A percentile compares a stretch with the other conserved stretches of the same genome.
Conservation (phyloP, 2,329 filamentous ascomycete species). For the Canariomyces notabilis region DNA sequence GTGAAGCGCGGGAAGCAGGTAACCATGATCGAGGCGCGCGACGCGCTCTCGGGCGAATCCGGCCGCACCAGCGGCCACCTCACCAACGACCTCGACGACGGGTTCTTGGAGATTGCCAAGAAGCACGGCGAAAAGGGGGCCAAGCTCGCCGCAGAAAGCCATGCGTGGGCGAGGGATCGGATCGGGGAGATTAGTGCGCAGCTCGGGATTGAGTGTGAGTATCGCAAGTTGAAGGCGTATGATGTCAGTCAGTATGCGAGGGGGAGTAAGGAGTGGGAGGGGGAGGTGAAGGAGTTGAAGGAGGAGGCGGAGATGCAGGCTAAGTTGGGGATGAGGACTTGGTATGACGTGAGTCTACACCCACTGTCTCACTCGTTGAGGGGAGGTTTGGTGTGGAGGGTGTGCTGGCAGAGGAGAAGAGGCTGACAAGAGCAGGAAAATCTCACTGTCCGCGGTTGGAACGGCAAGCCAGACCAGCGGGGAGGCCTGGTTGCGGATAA, state of each 20-base stretch:
- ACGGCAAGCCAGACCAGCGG: constrained; percentile 45
- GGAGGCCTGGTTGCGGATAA: constrained; percentile 42
- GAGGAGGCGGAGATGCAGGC: constrained; percentile 41
- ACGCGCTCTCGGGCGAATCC: constrained; percentile 50
- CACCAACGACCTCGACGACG: constrained; percentile 49
- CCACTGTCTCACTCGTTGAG: too few relatives aligned
- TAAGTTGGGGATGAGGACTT: constrained; percentile 38
- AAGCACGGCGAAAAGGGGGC: constrained; percentile 49
- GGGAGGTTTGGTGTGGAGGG: not conserved
- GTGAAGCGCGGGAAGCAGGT: constrained; percentile 46
- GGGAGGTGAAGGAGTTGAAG: constrained; percentile 41
- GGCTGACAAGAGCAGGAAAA: constrained; percentile 28
- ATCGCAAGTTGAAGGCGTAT: constrained; percentile 45
- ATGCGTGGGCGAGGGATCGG: constrained; percentile 48
- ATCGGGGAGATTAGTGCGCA: constrained; percentile 45
- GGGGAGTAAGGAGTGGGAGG: constrained; percentile 37
- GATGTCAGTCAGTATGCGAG: constrained; percentile 45
- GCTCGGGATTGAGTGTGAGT: constrained; percentile 52
- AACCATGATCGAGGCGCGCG: constrained; percentile 48
- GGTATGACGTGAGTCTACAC: constrained; percentile 30
- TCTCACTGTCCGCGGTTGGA: constrained; percentile 47
- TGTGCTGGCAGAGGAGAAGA: not conserved
- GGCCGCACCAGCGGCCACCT: constrained; percentile 51
- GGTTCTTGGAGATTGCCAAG: constrained; percentile 45
- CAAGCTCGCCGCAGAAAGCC: constrained; percentile 46